phyloP scores from a whole-genome alignment of 331 rosid genomes.

The Dryas integrifolia region DNA sequence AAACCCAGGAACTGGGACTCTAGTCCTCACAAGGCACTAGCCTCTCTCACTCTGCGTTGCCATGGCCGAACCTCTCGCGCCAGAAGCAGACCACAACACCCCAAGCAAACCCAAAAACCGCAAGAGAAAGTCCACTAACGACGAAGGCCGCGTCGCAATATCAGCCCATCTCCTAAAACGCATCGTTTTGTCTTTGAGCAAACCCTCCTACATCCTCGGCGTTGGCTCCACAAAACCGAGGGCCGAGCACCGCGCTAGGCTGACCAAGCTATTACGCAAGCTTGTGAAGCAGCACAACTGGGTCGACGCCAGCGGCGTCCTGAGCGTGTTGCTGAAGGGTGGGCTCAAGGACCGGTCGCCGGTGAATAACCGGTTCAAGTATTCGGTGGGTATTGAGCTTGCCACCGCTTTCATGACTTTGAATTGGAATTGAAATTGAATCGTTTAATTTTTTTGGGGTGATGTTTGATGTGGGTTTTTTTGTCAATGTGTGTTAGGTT shows the following conservation, averaged over 20 bases:
- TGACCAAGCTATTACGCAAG: conserved; percentile 39
- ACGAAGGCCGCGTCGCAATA: background rate
- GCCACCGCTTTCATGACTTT: background rate
- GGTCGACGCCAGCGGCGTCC: conserved; percentile 66
- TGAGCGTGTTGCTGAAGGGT: conserved; percentile 52
- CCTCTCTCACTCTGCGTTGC: background rate
- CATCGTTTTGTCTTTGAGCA: conserved; percentile 42
- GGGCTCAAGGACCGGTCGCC: conserved; percentile 43
- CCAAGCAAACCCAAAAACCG: conserved; percentile 8
- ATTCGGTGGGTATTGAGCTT: conserved; percentile 49
- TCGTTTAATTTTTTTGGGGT: background rate
- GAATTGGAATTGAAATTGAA: background rate
- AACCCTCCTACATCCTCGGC: conserved; percentile 51
- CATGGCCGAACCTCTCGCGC: conserved; percentile 4
- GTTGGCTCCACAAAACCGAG: conserved; percentile 39
- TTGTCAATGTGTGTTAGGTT: conserved; percentile 35
- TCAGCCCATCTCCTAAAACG: conserved; percentile 34
- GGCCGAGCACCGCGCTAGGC: conserved; percentile 39
- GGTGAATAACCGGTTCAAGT: conserved; percentile 51
- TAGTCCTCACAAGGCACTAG: background rate
- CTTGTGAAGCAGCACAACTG: conserved; percentile 50
- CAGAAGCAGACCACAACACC: conserved; percentile 13
- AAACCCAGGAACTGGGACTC: background rate
- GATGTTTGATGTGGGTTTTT: background rate
- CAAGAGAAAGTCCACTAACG: conserved; percentile 39